Evolutionary conservation across 352 stramenopile genomes (phyloP), one percentile per base, ranked within the genome.

Genomic region (Globisporangium splendens): DNA sequence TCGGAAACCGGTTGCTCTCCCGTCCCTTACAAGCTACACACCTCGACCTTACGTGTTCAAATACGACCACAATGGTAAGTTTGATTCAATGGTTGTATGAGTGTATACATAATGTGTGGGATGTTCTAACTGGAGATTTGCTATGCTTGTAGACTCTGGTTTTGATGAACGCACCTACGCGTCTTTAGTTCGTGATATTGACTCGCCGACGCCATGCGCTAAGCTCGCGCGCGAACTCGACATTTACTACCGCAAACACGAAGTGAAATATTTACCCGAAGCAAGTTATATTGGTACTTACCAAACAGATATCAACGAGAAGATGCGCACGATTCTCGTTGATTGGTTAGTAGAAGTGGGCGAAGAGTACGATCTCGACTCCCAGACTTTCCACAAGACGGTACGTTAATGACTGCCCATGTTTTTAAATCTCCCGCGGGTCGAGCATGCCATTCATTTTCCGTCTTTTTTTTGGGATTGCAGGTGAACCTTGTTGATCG

Each of bases 261-360:
- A 93, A 61, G 58, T 63, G 7, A 94, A 94, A 58, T 92, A 94
- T 67, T 67, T 83, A 28, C 62, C 79, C 2, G 58, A 78, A 42
- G 62, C 73, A 10, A 71, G 79, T 8, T 92, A 90, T 64, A 85
- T 92, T 20, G 75, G 77, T 51, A 72, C 66, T 1, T 69, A 86
- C n/a, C 97, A 99, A 73, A 72, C 86, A 49, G 96, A 99, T 69
- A 98, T 99, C 68, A 99, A 99, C 70, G 93, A 98, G 65, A 97
- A 98, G 59, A 99, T 99, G 98, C 84, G 97, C 56, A 96, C 96
- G 14, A 99, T 99, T 62, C 85, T 99, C 46, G 89, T 99, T 24
- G 97, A 99, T 75, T 99, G 98, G 98, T 88, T 99, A 8, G 93
- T 99, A 18, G 86, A 95, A 62, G 86, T 95, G 38, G 75, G 77